Conservation (phyloP, 306 rosid genomes). For the Trifolium dubium region DNA sequence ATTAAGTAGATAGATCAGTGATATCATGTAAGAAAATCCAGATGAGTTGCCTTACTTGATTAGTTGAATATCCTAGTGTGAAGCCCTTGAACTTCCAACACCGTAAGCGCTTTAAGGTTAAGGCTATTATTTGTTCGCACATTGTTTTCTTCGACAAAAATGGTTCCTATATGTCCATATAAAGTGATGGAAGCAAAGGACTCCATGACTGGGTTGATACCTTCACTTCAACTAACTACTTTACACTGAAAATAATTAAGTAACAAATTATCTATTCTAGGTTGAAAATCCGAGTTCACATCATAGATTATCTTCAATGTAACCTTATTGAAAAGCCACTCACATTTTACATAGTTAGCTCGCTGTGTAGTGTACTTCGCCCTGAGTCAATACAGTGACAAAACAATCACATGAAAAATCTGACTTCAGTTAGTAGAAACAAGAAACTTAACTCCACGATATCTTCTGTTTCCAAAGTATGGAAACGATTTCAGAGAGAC, state of each 20-base stretch:
- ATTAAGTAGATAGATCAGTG: too few species aligned
- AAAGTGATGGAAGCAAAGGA: neutral
- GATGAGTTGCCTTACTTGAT: conserved; percentile 5
- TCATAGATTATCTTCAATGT: neutral
- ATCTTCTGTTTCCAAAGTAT: conserved; percentile 9
- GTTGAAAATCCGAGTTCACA: neutral
- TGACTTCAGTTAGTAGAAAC: conserved; percentile 4
- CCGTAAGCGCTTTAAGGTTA: neutral
- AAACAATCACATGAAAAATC: conserved; percentile 19
- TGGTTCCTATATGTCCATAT: conserved; percentile 10
- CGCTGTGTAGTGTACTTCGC: neutral
- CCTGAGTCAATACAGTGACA: neutral
- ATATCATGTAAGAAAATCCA: neutral
- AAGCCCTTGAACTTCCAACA: conserved; percentile 32
- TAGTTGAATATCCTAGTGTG: conserved; percentile 14
- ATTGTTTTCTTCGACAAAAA: conserved; percentile 18
- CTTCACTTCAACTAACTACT: conserved; percentile 3
- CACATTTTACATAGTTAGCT: conserved; percentile 8
- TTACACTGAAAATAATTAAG: conserved; percentile 18
- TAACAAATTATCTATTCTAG: neutral
- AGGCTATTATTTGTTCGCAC: conserved; percentile 20
- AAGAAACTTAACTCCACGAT: conserved; percentile 1
- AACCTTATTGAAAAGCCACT: conserved; percentile 6
- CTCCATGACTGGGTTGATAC: conserved; percentile 8
- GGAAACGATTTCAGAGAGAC: conserved; percentile 17